A percentile compares a stretch with the other conserved stretches of the same genome.
phyloP scores from a whole-genome alignment of 2,329 filamentous ascomycete genomes.

The Colletotrichum trifolii region DNA sequence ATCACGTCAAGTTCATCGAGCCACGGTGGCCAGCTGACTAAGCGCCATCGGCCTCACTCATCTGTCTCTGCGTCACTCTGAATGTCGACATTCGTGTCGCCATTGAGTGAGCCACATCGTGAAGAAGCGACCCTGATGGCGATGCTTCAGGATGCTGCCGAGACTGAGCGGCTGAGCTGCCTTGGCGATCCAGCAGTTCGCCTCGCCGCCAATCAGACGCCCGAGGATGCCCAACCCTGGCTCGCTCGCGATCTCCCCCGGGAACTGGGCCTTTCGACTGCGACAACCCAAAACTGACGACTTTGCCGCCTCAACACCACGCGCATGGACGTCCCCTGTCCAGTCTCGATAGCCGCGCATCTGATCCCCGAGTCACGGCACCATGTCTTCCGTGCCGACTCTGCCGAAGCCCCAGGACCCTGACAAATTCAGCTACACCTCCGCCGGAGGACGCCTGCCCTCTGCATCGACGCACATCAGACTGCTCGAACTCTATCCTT shows the following conservation, averaged over 20 bases:
- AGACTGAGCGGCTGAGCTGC: not conserved
- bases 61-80: too few species aligned
- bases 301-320: constrained; percentile 4
- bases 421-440: constrained; percentile 9
- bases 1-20: too few species aligned
- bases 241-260: not conserved
- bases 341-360: constrained; percentile 3
- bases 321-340: constrained; percentile 12
- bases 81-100: too few species aligned
- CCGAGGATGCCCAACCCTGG: constrained; percentile 6
- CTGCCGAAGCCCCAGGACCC: constrained; percentile 6
- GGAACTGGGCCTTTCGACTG: not conserved
- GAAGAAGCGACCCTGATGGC: not conserved
- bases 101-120: not conserved
- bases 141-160: not conserved
- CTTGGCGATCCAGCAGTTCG: not conserved
- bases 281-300: constrained; percentile 5
- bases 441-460: constrained; percentile 7
- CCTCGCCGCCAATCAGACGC: not conserved
- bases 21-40: too few species aligned
- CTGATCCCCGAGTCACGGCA: constrained; percentile 18
- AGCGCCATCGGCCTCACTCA: too few species aligned
- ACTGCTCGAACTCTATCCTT: constrained; percentile 25
- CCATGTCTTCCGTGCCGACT: constrained; percentile 26
- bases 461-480: constrained; percentile 32